A percentile compares a stretch with the other conserved stretches of the same genome.
Conservation (phyloP, 495 filamentous ascomycete species). For the Schizothecium vesticola region DNA sequence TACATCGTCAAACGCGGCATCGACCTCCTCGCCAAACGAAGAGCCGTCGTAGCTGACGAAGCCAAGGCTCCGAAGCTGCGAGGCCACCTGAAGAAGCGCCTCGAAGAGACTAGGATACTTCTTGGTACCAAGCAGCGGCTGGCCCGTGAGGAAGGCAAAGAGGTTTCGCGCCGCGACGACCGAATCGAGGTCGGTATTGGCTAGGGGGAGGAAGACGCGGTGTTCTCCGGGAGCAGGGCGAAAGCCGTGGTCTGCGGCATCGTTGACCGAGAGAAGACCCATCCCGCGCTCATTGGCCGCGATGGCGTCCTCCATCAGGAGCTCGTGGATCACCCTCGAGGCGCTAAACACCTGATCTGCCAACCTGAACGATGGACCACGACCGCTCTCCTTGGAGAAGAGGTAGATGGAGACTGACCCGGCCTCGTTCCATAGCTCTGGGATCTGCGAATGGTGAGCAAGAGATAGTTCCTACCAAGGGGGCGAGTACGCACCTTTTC, state of each 20-base stretch:
- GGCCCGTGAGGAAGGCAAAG: constrained; percentile 79
- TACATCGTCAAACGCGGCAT: constrained; percentile 68
- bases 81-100: constrained; percentile 67
- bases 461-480: neutral
- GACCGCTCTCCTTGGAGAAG: constrained; percentile 59
- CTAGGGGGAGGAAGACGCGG: constrained; percentile 63
- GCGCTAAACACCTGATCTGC: constrained; percentile 65
- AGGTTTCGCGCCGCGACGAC: constrained; percentile 80
- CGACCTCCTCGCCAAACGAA: constrained; percentile 72
- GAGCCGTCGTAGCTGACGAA: constrained; percentile 78
- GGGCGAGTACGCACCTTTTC: constrained; percentile 47
- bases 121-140: constrained; percentile 73
- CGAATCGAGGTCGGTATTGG: constrained; percentile 51
- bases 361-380: constrained; percentile 72
- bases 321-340: constrained; percentile 60
- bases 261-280: constrained; percentile 34
- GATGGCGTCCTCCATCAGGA: constrained; percentile 60
- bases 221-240: constrained; percentile 41
- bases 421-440: constrained; percentile 82
- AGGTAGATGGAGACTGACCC: constrained; percentile 84
- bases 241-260: constrained; percentile 38
- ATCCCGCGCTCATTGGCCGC: constrained; percentile 35
- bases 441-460: constrained; percentile 47
- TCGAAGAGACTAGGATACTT: constrained; percentile 62
- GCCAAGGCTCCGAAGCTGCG: constrained; percentile 63